A percentile compares a stretch with the other conserved stretches of the same genome.
Evolutionary conservation across 306 rosid genomes (phyloP).

Genomic region (Neltuma alba): DNA sequence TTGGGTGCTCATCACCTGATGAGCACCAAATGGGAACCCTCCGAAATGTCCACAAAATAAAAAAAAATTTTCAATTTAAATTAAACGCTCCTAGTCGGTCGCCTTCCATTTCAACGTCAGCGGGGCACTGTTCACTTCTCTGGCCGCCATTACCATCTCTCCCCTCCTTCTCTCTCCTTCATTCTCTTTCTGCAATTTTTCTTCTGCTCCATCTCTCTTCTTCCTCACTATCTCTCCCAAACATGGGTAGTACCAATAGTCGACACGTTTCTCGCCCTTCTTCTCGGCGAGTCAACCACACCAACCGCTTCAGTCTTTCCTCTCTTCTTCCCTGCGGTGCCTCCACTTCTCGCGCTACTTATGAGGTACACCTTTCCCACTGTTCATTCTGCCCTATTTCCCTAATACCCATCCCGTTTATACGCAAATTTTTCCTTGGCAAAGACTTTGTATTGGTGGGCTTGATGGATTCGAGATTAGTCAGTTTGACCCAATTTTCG

Average conservation of each 20-base stretch:
- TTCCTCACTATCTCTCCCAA: not conserved
- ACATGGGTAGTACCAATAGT: slow-evolving; percentile 62
- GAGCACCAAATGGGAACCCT: too few relatives aligned
- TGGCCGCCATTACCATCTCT: not conserved
- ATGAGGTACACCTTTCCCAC: slow-evolving; percentile 38
- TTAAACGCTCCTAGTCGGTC: not conserved
- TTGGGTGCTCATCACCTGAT: too few relatives aligned
- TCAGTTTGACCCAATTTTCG: not conserved
- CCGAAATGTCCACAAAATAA: too few relatives aligned
- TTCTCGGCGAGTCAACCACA: slow-evolving; percentile 46
- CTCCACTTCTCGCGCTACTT: slow-evolving; percentile 49
- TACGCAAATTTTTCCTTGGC: not conserved
- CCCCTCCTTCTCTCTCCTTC: not conserved
- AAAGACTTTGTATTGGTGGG: slow-evolving; percentile 6
- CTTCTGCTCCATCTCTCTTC: too few relatives aligned
- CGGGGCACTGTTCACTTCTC: not conserved
- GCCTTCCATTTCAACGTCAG: not conserved
- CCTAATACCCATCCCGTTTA: not conserved
- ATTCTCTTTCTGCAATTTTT: not conserved
- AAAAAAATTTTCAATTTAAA: too few relatives aligned
- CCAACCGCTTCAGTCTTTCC: slow-evolving; percentile 51
- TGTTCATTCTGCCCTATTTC: not conserved
- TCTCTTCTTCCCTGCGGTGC: slow-evolving; percentile 54
- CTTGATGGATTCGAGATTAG: slow-evolving; percentile 31
- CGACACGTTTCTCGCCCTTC: slow-evolving; percentile 57